Evolutionary conservation across 2,329 filamentous ascomycete species (phyloP), one percentile per base, ranked within the genome.

Genomic region (Fusarium udum): DNA sequence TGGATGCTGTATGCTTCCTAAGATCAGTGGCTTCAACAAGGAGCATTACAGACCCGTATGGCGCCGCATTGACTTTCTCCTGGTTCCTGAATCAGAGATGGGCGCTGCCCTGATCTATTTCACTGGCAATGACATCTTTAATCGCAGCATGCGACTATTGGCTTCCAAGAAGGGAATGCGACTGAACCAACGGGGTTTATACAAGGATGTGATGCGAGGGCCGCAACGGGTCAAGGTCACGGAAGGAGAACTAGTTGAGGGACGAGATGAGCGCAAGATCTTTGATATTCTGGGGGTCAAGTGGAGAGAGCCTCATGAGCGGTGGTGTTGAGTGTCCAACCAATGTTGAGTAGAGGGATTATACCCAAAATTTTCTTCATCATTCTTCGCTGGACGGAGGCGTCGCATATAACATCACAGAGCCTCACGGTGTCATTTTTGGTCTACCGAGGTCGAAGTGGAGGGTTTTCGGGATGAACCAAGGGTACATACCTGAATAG

Each of bases 71-170:
- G 95, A 98, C 79, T 88, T 98, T 26, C 84, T 98, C 4, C 87
- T 97, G 8, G 95, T 97, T 2, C 95, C 95, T 0, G 91, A 91
- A 74, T 85, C 88, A 4, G 92, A 97, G 81, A 87, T 94, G 57
- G 95, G 95, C 3, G 95, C 93, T 0, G 95, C 95, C 1, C 80
- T 98, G 69, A 88, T 98, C n/a, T 98, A 98, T 79, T 98, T 98
- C 78, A 98, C 95, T 0, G 95, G 95, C 2, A 96, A 98, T 75
- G 95, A 97, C 79, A 92, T 97, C 39, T 98, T 98, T 84, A 98
- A 98, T 80, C 87, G 95, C 22, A 97, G 93, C 78, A 89, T 98
- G 80, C 85, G 95, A 72, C 83, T 97, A 22, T 81, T 98, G 72
- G 94, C 95, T 20, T 89, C 90, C 43, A 94, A 90, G 82, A 96